phyloP scores from a whole-genome alignment of 192 early-diverging fungal species.

The Gamsiella multidivaricata region DNA sequence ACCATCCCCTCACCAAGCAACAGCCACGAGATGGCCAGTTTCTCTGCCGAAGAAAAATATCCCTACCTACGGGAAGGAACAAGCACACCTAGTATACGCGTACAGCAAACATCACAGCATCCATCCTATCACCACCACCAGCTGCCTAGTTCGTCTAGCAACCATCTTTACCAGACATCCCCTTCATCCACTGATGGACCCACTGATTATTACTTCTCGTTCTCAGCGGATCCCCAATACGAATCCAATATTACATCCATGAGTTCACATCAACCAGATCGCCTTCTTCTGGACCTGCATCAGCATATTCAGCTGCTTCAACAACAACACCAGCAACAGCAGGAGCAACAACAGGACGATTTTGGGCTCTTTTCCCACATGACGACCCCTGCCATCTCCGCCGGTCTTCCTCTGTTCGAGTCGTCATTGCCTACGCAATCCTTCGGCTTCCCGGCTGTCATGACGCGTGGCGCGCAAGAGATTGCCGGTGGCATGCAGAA shows the following conservation, averaged over 20 bases:
- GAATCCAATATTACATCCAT: not conserved
- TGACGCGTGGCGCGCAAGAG: not conserved
- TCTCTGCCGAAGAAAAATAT: not conserved
- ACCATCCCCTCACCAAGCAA: too few relatives aligned
- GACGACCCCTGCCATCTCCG: not conserved
- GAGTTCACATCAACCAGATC: not conserved
- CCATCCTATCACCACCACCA: not conserved
- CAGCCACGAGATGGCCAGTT: not conserved
- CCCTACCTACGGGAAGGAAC: not conserved
- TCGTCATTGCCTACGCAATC: not conserved
- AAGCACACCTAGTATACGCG: not conserved
- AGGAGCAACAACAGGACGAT: constrained; percentile 6
- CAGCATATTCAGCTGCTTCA: not conserved
- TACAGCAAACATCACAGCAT: not conserved
- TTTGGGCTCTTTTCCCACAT: not conserved
- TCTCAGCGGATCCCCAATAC: not conserved
- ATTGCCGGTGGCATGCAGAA: not conserved
- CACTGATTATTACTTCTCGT: not conserved
- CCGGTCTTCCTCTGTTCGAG: constrained; percentile 9
- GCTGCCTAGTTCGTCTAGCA: not conserved
- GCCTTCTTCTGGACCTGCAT: not conserved
- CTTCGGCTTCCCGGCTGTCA: not conserved
- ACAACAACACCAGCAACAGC: not conserved
- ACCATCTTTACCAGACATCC: constrained; percentile 10
- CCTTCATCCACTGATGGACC: not conserved